A percentile compares a stretch with the other conserved stretches of the same genome.
Evolutionary conservation across 257 asterid species (phyloP).

Genomic region (Gentiana straminea): DNA sequence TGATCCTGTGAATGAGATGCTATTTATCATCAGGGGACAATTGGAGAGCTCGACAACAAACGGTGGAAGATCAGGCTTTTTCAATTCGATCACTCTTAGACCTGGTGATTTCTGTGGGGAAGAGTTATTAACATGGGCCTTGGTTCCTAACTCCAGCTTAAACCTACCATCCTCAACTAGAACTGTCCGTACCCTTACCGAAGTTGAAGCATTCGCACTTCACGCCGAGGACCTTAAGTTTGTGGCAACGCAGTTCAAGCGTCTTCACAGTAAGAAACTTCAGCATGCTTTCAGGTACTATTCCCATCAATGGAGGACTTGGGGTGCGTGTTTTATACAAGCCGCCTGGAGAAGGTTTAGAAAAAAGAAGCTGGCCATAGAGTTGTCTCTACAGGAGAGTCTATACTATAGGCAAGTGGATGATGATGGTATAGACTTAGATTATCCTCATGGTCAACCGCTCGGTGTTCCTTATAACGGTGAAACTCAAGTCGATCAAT

Average conservation of each 20-base stretch:
- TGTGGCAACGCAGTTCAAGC: constrained; percentile 69
- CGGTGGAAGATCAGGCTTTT: constrained; percentile 88
- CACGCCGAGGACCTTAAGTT: constrained; percentile 87
- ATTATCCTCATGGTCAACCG: too few species aligned
- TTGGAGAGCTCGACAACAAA: constrained; percentile 86
- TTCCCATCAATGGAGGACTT: constrained; percentile 93
- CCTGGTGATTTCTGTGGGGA: constrained; percentile 93
- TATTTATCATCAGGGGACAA: constrained; percentile 78
- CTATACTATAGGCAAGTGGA: constrained; percentile 12
- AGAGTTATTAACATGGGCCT: constrained; percentile 90
- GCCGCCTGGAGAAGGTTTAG: constrained; percentile 72
- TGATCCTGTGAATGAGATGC: constrained; percentile 86
- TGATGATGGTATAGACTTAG: constrained; percentile 2
- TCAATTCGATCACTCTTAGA: constrained; percentile 65
- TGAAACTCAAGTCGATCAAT: constrained; percentile 10
- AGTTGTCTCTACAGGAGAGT: constrained; percentile 43
- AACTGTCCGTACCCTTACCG: constrained; percentile 63
- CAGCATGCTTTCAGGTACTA: constrained; percentile 88
- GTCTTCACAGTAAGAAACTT: constrained; percentile 82
- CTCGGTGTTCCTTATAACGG: neutral
- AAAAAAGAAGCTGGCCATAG: constrained; percentile 48
- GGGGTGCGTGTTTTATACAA: constrained; percentile 78
- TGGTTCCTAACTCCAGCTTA: constrained; percentile 57
- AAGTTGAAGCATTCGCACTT: constrained; percentile 88
- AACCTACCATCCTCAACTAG: constrained; percentile 79